Percentiles rank a stretch among this genome's conserved stretches.
These are phyloP conservation scores for Beauveria sp. DNA, from an alignment of 2,329 filamentous ascomycete species.

Conservation along the genomic window DNA sequence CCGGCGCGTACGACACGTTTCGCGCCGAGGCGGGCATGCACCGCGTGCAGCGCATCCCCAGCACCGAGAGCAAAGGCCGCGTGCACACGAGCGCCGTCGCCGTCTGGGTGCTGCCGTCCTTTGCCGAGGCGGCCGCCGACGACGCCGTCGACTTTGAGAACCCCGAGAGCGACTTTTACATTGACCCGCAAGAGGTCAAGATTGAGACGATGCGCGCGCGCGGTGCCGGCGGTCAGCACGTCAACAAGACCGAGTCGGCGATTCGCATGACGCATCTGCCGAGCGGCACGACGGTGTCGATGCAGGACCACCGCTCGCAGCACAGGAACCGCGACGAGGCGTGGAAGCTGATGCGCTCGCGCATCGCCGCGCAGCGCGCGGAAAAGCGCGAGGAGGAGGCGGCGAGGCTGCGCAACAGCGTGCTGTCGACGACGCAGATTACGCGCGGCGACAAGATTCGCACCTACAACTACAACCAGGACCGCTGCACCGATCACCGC, in stretches of 20 bases:
- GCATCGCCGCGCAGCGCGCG: conserved; percentile 69
- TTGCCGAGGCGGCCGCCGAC: conserved; percentile 49
- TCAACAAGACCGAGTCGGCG: conserved; percentile 96
- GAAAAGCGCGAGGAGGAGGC: conserved; percentile 81
- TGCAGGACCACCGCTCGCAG: conserved; percentile 91
- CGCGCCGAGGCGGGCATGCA: conserved; percentile 90
- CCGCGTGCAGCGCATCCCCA: conserved; percentile 85
- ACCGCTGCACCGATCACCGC: conserved; percentile 83
- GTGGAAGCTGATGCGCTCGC: conserved; percentile 76
- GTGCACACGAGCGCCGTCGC: conserved; percentile 91
- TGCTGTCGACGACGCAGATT: conserved; percentile 72
- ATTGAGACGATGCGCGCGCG: conserved; percentile 85
- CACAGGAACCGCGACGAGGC: conserved; percentile 80
- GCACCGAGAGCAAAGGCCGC: conserved; percentile 82
- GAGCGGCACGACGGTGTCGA: conserved; percentile 76
- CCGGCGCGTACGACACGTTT: conserved; percentile 73
- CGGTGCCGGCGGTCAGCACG: conserved; percentile 92
- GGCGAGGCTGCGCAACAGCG: conserved; percentile 64
- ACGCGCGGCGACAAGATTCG: conserved; percentile 89
- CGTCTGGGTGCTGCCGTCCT: conserved; percentile 83
- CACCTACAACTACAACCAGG: conserved; percentile 73
- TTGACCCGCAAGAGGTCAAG: conserved; percentile 74
- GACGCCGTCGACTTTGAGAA: conserved; percentile 62
- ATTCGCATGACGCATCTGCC: conserved; percentile 87
- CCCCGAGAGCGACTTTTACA: conserved; percentile 84